These are phyloP conservation scores for Pseudocercospora pini-densiflorae DNA, from an alignment of 2,329 filamentous ascomycete species.

Conservation along the genomic window DNA sequence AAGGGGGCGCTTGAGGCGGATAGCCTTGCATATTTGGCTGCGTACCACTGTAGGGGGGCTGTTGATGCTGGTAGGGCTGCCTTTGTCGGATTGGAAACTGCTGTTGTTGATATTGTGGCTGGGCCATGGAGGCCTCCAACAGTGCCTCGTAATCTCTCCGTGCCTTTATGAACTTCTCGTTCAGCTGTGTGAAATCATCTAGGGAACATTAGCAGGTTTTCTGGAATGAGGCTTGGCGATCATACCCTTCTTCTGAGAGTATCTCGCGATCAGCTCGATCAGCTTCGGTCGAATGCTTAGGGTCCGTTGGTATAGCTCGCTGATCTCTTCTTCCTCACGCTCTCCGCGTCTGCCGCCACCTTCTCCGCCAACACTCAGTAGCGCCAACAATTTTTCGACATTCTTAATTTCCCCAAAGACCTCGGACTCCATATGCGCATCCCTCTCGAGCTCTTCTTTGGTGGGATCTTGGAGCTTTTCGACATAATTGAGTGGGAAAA, in stretches of 20 bases:
- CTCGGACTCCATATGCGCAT: conserved; percentile 91
- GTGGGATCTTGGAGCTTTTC: conserved; percentile 97
- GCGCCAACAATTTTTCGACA: conserved; percentile 79
- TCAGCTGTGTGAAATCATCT: conserved; percentile 98
- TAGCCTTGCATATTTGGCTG: conserved; percentile 43
- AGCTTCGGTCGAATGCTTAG: conserved; percentile 93
- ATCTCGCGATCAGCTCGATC: conserved; percentile 98
- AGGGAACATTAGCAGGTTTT: conserved; percentile 1
- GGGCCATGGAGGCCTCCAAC: conserved; percentile 95
- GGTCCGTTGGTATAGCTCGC: conserved; percentile 86
- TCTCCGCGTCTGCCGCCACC: conserved; percentile 69
- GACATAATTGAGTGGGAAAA: conserved; percentile 98
- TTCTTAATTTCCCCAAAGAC: conserved; percentile 79
- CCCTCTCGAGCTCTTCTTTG: conserved; percentile 87
- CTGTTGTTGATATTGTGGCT: conserved; percentile 63
- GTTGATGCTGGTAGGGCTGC: conserved; percentile 34
- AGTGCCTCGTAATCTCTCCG: conserved; percentile 94
- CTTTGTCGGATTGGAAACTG: conserved; percentile 47
- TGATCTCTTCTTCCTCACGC: conserved; percentile 84
- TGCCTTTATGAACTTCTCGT: conserved; percentile 99
- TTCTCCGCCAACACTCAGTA: conserved; percentile 78
- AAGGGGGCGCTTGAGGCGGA: conserved; percentile 40
- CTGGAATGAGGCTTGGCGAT: background rate
- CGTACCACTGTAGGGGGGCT: conserved; percentile 33
- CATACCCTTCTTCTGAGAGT: conserved; percentile 96